Percentiles rank a stretch among this genome's conserved stretches.
Conservation (phyloP, 2,329 filamentous ascomycete genomes). For the Thyridium curvatum region DNA sequence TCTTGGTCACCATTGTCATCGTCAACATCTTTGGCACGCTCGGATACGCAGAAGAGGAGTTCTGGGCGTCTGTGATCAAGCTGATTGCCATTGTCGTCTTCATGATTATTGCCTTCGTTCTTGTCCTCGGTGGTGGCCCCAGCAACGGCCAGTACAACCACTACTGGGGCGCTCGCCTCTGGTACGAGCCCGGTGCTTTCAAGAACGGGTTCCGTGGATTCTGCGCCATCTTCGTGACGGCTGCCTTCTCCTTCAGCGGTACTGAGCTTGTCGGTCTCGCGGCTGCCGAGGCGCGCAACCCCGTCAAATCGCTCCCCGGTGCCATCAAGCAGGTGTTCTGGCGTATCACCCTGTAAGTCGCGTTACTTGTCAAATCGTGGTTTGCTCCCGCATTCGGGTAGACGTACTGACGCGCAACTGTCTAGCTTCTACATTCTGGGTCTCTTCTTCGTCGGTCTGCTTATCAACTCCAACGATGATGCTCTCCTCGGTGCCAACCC, state of each 20-base stretch:
- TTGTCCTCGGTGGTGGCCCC: slow-evolving; percentile 53
- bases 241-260: slow-evolving; percentile 62
- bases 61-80: slow-evolving; percentile 48
- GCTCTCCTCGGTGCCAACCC: slow-evolving; percentile 38
- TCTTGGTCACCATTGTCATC: slow-evolving; percentile 39
- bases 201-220: slow-evolving; percentile 65
- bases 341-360: slow-evolving; percentile 38
- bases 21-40: slow-evolving; percentile 51
- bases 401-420: neutral
- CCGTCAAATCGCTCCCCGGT: slow-evolving; percentile 64
- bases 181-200: slow-evolving; percentile 45
- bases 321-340: slow-evolving; percentile 70
- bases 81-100: slow-evolving; percentile 44
- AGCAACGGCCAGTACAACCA: slow-evolving; percentile 29
- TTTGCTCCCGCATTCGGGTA: no score
- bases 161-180: slow-evolving; percentile 35
- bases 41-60: slow-evolving; percentile 50
- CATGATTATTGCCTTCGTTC: slow-evolving; percentile 53
- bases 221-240: slow-evolving; percentile 63
- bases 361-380: no score
- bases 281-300: slow-evolving; percentile 62
- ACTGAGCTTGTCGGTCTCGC: slow-evolving; percentile 65
- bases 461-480: slow-evolving; percentile 34
- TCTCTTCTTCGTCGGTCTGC: slow-evolving; percentile 40
- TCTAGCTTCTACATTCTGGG: slow-evolving; percentile 37